Evolutionary conservation across 768 basidiomycete genomes (phyloP), one percentile per base, ranked within the genome.

Genomic region (Suillus spraguei): DNA sequence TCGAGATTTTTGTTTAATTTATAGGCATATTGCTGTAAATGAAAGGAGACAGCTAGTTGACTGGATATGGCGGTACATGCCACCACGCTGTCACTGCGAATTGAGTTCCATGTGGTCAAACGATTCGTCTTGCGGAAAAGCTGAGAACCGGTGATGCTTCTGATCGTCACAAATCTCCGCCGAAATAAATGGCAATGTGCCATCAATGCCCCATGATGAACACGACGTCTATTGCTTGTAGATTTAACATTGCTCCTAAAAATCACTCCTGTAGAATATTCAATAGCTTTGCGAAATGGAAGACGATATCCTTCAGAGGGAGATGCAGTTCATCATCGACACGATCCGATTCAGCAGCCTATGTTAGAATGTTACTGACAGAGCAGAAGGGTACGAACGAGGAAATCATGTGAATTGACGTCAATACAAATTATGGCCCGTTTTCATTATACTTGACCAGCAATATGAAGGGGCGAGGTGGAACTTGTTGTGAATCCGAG

Each of bases 381-480:
- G 56, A 41, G 24, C 20, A 39, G 24, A 28, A 41, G 11, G 56
- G 56, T 58, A 58, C 56, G 55, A 56, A 56, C 55, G 22, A 56
- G 54, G 33, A 54, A n/a, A 56, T 58, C 55, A 17, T 39, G 55
- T 24, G 14, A 39, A 10, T 39, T 56, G 55, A 24, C n/a, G 54
- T 22, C 38, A 28, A 58, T 53, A 33, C 35, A 32, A 53, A 13
- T 53, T n/a, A 33, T 35, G 33, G n/a, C 52, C 6, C 32, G 17
- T 33, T 52, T 16, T 38, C 14, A 9, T 28, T 20, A 24, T 24
- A 38, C 36, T 56, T 28, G 36, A 28, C 39, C 24, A 39, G 17
- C 16, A 58, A 20, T 41, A 6, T 28, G 39, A 41, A 41, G 28
- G 56, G 24, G 16, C 17, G 39, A 58, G 8, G 9, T 28, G 39